Base-by-base conservation (phyloP, 2,329 filamentous ascomycete species). In the Zymoseptoria brevis region DNA sequence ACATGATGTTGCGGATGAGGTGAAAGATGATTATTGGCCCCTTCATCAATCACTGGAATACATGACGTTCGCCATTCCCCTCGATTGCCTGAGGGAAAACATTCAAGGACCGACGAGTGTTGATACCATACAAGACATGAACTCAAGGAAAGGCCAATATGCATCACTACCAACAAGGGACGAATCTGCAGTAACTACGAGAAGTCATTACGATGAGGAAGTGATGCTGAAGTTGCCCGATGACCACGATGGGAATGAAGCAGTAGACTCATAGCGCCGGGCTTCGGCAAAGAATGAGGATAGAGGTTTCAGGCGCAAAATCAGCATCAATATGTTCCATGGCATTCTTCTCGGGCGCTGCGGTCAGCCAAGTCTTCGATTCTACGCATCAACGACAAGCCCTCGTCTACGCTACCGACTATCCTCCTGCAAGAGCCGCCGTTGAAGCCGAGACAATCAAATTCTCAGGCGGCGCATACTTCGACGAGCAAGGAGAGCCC, bases 401-500 rank as follows among this genome's bases (percentile, higher is more conserved):
- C 24, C 30, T 26, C 29, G 26, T 49, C 2, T 58, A 58, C 19
- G 22, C 29, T 29, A 58, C 57, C 4, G 57, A 58, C 11, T 58
- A 22, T 16, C 11, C 8, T 8, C 52, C 57, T 4, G 57, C 57
- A 3, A 54, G 51, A 45, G 16, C 30, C 4, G 51, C 57, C 24
- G 57, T 50, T 9, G 57, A 58, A 5, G 16, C 54, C 41, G 52
- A 4, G 35, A n/a, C 35, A 45, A n/a, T 16, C 13, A 45, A 11
- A n/a, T 59, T 57, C 30, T 35, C 54, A 5, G 57, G 57, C 35
- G 19, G 53, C 11, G 49, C 57, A 19, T 50, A 45, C 8, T 59
- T 59, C 24, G 54, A 56, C 13, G 54, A 56, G 16, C 21, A 59
- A 56, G 57, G 57, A 50, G 57, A 59, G 26, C 50, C 50, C 16